Percentiles rank a stretch among this genome's conserved stretches.
These are phyloP conservation scores for Plasmodium blacklocki DNA, from an alignment of 169 alveolate species.

Conservation along the genomic window DNA sequence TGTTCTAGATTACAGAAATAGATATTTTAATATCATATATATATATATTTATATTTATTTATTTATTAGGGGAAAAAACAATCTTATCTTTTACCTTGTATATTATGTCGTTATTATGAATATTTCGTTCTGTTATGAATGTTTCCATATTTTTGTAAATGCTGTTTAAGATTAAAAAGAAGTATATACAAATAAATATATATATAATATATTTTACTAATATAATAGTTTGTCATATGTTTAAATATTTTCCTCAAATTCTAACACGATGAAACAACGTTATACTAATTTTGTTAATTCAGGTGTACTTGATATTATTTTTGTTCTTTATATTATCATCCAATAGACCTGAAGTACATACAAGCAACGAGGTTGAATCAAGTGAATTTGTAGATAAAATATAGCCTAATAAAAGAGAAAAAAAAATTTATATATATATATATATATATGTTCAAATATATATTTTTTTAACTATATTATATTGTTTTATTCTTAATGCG, in stretches of 20 bases:
- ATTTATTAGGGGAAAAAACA: neutral
- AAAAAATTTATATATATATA: neutral
- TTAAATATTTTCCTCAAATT: neutral
- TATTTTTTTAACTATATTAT: neutral
- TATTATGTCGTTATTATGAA: slow-evolving; percentile 44
- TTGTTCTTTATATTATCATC: slow-evolving; percentile 14
- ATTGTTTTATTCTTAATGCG: too few species aligned
- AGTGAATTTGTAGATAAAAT: slow-evolving; percentile 43
- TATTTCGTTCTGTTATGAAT: slow-evolving; percentile 18
- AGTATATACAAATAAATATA: neutral
- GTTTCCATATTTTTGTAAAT: slow-evolving; percentile 11
- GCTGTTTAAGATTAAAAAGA: slow-evolving; percentile 5
- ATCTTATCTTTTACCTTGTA: slow-evolving; percentile 29
- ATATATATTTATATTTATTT: neutral
- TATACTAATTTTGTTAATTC: too few species aligned
- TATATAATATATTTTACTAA: neutral
- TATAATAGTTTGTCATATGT: neutral
- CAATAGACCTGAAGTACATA: slow-evolving; percentile 27
- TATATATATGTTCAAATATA: neutral
- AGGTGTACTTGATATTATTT: slow-evolving; percentile 11
- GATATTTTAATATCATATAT: neutral
- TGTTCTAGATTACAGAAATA: slow-evolving; percentile 22
- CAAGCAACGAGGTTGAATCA: slow-evolving; percentile 38
- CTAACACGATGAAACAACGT: neutral
- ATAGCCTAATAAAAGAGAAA: slow-evolving; percentile 30